Evolutionary conservation across 2,329 filamentous ascomycete genomes (phyloP), one percentile per base, ranked within the genome.

Genomic region (Beauveria pseudobassiana): DNA sequence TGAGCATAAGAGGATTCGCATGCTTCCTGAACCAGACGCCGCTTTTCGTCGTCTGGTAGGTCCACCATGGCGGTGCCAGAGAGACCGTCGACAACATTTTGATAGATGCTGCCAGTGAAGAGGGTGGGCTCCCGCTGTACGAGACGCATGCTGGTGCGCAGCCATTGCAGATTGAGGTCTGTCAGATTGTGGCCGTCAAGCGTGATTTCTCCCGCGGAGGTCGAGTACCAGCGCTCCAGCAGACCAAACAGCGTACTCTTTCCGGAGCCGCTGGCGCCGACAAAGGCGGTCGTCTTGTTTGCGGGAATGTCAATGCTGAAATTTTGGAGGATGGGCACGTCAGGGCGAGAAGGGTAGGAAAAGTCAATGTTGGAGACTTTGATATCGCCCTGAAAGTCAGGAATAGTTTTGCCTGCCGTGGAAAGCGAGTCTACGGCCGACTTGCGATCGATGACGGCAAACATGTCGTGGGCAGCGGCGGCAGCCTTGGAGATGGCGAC

Each of bases 201-300:
- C 0, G 69, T 71, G 26, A 85, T 77, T 0, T 66, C 66, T 0
- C 82, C 82, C 0, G 74, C 70, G 0, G 71, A 73, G 0, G 79
- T 76, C 46, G 81, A 75, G 64, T 87, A 88, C 77, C 86, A 87
- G 8, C 86, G 71, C 67, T 86, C 82, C 1, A 86, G 65, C 2
- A 87, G 70, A 0, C 80, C 80, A 6, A 86, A 77, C 3, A 85
- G 76, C 0, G 82, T 86, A 50, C 80, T 84, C 65, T 86, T 86
- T 0, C 83, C 83, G 4, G 77, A 82, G 0, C 84, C 85, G 22
- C 81, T 84, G 2, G 80, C 74, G 0, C 84, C 84, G 7, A 87
- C 82, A 5, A 85, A 75, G 2, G 83, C 83, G 1, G 81, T 84
- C 0, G 77, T 76, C 63, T 79, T 78, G 18, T 76, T 74, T 3